Evolutionary conservation across 1,284 basidiomycete species (phyloP), one percentile per base, ranked within the genome.

Genomic region (Heliocybe sulcata): DNA sequence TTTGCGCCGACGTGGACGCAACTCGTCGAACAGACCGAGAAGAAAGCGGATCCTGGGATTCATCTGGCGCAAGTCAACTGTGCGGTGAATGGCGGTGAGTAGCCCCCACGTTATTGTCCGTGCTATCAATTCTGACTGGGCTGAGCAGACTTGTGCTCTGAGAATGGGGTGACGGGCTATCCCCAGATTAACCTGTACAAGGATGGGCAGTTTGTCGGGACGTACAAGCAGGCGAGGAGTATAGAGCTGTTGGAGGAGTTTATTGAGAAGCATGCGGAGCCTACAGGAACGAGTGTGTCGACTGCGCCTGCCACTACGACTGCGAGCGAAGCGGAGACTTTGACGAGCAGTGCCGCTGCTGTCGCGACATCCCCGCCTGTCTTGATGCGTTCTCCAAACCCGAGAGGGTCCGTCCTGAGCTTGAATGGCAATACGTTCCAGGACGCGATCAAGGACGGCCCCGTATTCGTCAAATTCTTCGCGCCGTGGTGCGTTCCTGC

Each of bases 1-100:
- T 93, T 94, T 61, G 81, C 84, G 9, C 92, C 94, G 0, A 93
- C 86, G 31, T 99, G 95, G 94, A 75, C 81, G 35, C 72, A 85
- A 51, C 75, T 98, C 2, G 80, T 80, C 1, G 68, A 72, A 26
- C 79, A 87, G 35, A 82, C 82, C 55, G 75, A 81, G 57, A 67
- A 69, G 45, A 73, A 79, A 35, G 69, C 77, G 38, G 68, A 80
- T 62, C 77, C 85, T 0, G 76, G 77, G 9, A 82, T 96, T 11
- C 79, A 82, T 55, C 77, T 94, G 56, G 92, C 88, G 0, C 93
- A 94, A 65, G 86, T 97, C 45, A 86, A 96, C 69, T 97, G 94
- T 65, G 77, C 85, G 0, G 77, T 87, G 2, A 76, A 92, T 65
- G 92, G 92, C 64, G 93, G 92, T 90, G 58, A 59, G 87, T 72